These are phyloP conservation scores for Urochloa ruziziensis DNA, from an alignment of 176 grass and related monocot genomes.

Conservation along the genomic window DNA sequence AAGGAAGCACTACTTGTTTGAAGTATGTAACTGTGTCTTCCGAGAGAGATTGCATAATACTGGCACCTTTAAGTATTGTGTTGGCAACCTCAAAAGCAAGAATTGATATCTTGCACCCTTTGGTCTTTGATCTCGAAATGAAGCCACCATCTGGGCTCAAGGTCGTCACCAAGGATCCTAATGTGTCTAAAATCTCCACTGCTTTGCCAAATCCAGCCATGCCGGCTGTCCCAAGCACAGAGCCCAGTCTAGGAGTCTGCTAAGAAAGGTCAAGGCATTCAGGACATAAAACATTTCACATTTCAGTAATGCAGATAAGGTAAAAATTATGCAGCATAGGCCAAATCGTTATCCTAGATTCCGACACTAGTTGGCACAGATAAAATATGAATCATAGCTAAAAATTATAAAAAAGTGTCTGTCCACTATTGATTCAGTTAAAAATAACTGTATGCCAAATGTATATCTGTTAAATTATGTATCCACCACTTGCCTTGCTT, in stretches of 20 bases:
- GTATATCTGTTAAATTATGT: background rate
- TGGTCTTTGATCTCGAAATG: slow-evolving; percentile 45
- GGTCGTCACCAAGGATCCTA: slow-evolving; percentile 74
- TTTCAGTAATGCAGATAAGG: background rate
- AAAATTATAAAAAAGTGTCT: background rate
- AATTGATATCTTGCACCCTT: slow-evolving; percentile 82
- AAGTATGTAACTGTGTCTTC: slow-evolving; percentile 74
- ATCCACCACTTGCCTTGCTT: slow-evolving; percentile 34
- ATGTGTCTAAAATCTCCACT: slow-evolving; percentile 76
- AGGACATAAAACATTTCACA: background rate
- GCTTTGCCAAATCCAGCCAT: slow-evolving; percentile 82
- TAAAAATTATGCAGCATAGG: background rate
- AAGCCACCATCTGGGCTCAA: slow-evolving; percentile 65
- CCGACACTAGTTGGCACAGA: background rate
- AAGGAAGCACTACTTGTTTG: slow-evolving; percentile 74
- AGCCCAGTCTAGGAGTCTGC: slow-evolving; percentile 40
- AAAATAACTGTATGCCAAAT: background rate
- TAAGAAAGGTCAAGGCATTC: slow-evolving; percentile 18
- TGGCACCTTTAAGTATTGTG: slow-evolving; percentile 78
- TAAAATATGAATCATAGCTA: background rate
- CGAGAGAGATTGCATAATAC: slow-evolving; percentile 78
- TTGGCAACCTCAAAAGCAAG: slow-evolving; percentile 98
- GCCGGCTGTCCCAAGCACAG: slow-evolving; percentile 59
- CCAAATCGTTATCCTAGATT: background rate
- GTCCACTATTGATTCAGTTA: background rate